Evolutionary conservation across 345 rosid species (phyloP), one percentile per base, ranked within the genome.

Genomic region (Geranium brycei): DNA sequence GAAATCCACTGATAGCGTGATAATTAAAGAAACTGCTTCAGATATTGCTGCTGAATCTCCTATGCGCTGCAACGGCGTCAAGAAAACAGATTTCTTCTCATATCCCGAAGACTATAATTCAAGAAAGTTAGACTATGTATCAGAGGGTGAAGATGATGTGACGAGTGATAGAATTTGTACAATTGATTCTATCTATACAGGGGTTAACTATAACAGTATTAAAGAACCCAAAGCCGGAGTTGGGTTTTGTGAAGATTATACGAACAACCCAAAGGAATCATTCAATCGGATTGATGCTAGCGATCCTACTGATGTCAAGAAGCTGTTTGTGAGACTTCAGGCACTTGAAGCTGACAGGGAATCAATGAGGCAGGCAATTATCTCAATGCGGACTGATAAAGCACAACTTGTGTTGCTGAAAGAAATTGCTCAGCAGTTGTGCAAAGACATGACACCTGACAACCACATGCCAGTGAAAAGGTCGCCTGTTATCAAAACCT

Each of bases 331-430:
- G 79, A 85, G 99, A 80, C 91, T 93, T 78, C 99, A 93, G 66
- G 85, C 95, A 8, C 87, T 93, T 51, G 97, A 93, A 83, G 97
- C 92, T 14, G 95, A 93, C 74, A 85, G 97, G 73, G 99, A 93
- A 81, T 93, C 96, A n/a, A 87, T 95, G 99, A 84, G 89, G 72
- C 95, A 88, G 61, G 85, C 95, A 65, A 68, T 95, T 71, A 56
- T 91, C 60, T 91, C 99, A 31, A 91, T 88, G 96, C 85, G 97
- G 19, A 91, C 95, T 1, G 96, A 91, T 59, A 91, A 88, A 75
- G 87, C 96, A 11, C 97, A 85, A 56, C 61, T 91, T 78, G 84
- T 84, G 58, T 68, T 95, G 60, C 67, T 95, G 82, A 91, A 85
- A 84, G 97, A 95, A 79, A 95, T 95, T 65, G 99, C 97, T 68